Base-by-base conservation (phyloP, 768 basidiomycete genomes). In the Gelatoporia subvermispora region DNA sequence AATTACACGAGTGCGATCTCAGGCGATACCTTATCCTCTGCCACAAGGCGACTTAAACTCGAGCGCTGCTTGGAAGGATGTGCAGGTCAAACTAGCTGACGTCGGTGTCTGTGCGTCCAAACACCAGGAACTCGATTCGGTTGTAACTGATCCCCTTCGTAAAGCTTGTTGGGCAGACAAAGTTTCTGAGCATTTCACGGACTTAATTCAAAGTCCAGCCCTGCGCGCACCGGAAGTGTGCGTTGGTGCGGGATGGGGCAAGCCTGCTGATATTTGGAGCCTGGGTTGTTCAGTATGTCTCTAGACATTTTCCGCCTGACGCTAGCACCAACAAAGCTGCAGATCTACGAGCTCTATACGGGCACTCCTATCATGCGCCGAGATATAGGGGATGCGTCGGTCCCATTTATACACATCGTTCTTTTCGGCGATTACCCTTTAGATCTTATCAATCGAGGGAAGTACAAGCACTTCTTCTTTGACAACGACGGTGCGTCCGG, bases 231-330 rank as follows among this genome's bases (percentile, higher is more conserved):
- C 43, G 2, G 52, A 53, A 34, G 52, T 53, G 15, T 49, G 44
- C 8, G 38, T 53, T 9, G 45, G 52, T 5, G 52, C 52, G 3
- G 52, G 43, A 9, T 49, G 48, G 47, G 48, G 52, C 3, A 49
- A 45, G 25, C 52, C 48, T 28, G 52, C 45, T 4, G 52, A 53
- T 37, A 35, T 53, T 3, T 53, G 48, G 48, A 44, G 42, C 20
- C 10, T 52, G 9, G 51, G 51, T 1, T 51, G 50, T 35, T 41
- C 44, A 35, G 50, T 51, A 38, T 8, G 50, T 36, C 9, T 8
- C 22, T 28, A 15, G 8, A 24, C 7, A 39, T 22, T 20, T 2
- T 11, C 5, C 28, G 13, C 5, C 7, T 31, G 28, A 13, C 28
- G 13, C 28, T 31, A 13, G 28, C 5, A 5, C 28, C 13, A 5